Evolutionary conservation across 2,329 filamentous ascomycete species (phyloP), one percentile per base, ranked within the genome.

Genomic region (Talaromyces piceae): DNA sequence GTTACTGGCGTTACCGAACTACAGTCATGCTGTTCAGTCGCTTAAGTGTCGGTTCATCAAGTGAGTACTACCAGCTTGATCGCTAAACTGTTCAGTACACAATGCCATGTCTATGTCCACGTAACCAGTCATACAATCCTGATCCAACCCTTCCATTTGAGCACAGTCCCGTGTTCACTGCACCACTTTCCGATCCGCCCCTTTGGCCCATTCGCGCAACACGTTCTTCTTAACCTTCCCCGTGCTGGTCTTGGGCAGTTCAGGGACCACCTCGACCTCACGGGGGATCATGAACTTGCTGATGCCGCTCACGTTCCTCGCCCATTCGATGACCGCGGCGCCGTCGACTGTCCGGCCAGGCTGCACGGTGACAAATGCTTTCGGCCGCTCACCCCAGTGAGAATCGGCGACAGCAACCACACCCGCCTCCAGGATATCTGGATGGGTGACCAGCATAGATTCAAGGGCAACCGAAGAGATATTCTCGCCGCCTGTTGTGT

Each of bases 181-280:
- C 25, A 50, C 52, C 37, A 54, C 26, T 53, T 49, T 64, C 49
- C 61, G 59, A 54, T 70, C 66, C 12, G 64, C 69, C 37, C 79
- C 78, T 64, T 81, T 88, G 2, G 87, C 87, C 91, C 91, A 95
- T 59, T 88, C 86, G 54, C 93, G 76, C 50, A 98, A 69, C 5
- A 95, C 81, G 62, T 95, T 97, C 81, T 98, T 98, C 79, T 89
- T 85, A 54, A 97, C 79, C 78, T 98, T 98, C 3, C 93, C 93
- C 0, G 93, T 98, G 68, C 87, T 93, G 25, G 93, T 98, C 79
- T 98, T 98, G 8, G 93, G 93, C 57, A 98, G 74, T 68, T 96
- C 91, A 5, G 73, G 59, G n/a, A 98, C 81, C 41, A 97, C 75
- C 67, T 95, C 88, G 1, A 85, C 79, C 67, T 85, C 82, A 47